Percentiles rank a stretch among this genome's conserved stretches.
phyloP scores from a whole-genome alignment of 1,284 basidiomycete species.

The Sphaerobolus stellatus region DNA sequence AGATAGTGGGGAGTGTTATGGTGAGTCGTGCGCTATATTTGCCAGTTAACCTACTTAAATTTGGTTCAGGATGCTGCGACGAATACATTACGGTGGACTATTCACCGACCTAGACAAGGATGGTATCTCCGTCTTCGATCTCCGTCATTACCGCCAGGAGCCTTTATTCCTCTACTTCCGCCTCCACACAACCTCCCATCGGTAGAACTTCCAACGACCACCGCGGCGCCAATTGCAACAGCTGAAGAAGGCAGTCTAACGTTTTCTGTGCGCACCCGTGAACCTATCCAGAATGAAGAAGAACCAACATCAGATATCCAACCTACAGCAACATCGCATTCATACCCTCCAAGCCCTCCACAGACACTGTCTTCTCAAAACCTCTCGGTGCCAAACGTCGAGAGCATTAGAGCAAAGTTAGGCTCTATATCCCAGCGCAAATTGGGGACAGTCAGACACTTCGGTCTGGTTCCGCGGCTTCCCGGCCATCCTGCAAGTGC shows the following conservation, averaged over 20 bases:
- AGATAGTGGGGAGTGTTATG: conserved; percentile 71
- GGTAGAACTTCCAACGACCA: conserved; percentile 58
- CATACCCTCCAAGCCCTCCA: conserved; percentile 68
- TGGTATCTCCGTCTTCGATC: conserved; percentile 77
- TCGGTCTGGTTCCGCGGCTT: no score
- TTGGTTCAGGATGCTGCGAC: conserved; percentile 58
- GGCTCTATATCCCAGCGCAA: conserved; percentile 18
- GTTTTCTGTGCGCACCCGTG: conserved; percentile 6
- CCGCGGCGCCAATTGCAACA: conserved; percentile 47
- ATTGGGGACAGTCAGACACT: conserved; percentile 45
- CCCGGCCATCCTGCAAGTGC: background rate
- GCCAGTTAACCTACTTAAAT: background rate
- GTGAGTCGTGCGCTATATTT: conserved; percentile 39
- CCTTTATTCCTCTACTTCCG: conserved; percentile 63
- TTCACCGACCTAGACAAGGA: conserved; percentile 71
- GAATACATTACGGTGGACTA: conserved; percentile 64
- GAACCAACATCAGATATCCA: background rate
- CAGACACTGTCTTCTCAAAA: conserved; percentile 35
- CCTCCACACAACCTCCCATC: conserved; percentile 46
- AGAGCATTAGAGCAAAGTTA: conserved; percentile 42
- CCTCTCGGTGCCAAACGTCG: conserved; percentile 1
- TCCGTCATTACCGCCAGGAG: conserved; percentile 61
- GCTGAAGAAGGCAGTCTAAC: conserved; percentile 7
- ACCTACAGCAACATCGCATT: conserved; percentile 40
- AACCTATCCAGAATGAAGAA: background rate